phyloP scores from a whole-genome alignment of 345 rosid species.

The Microcos paniculata region DNA sequence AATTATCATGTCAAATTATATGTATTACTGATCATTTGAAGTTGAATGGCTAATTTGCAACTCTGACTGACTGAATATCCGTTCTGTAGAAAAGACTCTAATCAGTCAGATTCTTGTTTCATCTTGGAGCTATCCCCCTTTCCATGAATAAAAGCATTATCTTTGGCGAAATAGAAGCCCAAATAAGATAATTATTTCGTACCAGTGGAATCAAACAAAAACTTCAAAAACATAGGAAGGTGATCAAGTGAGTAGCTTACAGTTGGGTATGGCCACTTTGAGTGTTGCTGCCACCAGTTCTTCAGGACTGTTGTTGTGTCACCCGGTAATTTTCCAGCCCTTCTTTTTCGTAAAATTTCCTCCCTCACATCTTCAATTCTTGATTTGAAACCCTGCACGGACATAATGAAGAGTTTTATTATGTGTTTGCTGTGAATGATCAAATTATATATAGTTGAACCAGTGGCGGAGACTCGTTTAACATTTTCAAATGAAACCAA shows the following conservation, averaged over 20 bases:
- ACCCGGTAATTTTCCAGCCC: slow-evolving; percentile 96
- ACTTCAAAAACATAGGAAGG: neutral
- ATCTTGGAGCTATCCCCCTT: neutral
- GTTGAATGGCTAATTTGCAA: neutral
- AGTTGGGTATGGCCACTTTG: slow-evolving; percentile 99
- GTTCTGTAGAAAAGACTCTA: neutral
- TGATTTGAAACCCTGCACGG: slow-evolving; percentile 80
- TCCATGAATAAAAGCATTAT: neutral
- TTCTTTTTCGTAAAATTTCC: slow-evolving; percentile 90
- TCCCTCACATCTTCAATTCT: slow-evolving; percentile 96
- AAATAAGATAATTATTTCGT: neutral
- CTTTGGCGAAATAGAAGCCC: neutral
- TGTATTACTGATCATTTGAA: neutral
- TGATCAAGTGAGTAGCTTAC: slow-evolving; percentile 40
- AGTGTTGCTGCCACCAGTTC: slow-evolving; percentile 97
- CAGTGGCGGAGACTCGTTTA: neutral
- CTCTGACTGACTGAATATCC: neutral
- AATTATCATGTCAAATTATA: neutral
- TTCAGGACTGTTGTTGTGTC: slow-evolving; percentile 94
- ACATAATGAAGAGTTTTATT: neutral
- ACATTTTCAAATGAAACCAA: neutral
- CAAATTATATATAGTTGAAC: neutral
- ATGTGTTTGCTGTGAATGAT: neutral
- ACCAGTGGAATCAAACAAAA: neutral
- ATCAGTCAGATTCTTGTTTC: neutral